These are phyloP conservation scores for Lentinus tigrinus DNA, from an alignment of 768 basidiomycete species.

Conservation along the genomic window DNA sequence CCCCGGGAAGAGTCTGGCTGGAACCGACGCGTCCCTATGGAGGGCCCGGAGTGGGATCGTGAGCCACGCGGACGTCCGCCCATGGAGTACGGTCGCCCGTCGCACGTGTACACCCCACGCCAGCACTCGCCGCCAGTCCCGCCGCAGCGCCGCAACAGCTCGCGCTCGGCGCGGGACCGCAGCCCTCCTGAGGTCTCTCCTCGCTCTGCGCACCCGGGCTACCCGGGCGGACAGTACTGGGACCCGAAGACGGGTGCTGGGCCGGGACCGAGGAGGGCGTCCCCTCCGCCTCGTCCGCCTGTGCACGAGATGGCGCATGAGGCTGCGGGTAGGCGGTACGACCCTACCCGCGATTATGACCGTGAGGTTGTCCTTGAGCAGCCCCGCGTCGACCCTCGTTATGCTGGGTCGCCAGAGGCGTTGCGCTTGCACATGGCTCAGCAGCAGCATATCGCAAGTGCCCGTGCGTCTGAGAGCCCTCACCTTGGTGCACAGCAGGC, in stretches of 20 bases:
- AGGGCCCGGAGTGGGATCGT: conserved; percentile 56
- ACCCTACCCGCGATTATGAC: conserved; percentile 49
- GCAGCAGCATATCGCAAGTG: conserved; percentile 9
- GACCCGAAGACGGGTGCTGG: conserved; percentile 47
- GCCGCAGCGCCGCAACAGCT: conserved; percentile 44
- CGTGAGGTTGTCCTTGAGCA: conserved; percentile 21
- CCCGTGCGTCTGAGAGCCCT: conserved; percentile 62
- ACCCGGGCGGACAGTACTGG: conserved; percentile 47
- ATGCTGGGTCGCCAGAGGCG: conserved; percentile 25
- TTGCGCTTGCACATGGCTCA: conserved; percentile 22
- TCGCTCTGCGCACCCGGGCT: conserved; percentile 46
- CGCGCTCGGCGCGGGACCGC: conserved; percentile 39
- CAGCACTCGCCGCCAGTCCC: conserved; percentile 33
- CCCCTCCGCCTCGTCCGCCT: conserved; percentile 13
- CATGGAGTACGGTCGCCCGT: conserved; percentile 20
- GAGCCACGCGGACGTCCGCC: conserved; percentile 26
- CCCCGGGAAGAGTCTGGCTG: conserved; percentile 59
- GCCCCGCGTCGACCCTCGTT: conserved; percentile 33
- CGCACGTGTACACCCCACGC: conserved; percentile 33
- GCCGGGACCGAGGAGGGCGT: conserved; percentile 28
- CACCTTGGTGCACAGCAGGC: conserved; percentile 28
- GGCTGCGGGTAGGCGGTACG: conserved; percentile 53
- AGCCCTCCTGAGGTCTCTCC: conserved; percentile 51
- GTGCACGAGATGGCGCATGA: conserved; percentile 32
- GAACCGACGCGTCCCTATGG: conserved; percentile 50